Percentiles rank a stretch among this genome's conserved stretches.
These are phyloP conservation scores for Alternaria sp. DNA, from an alignment of 2,329 filamentous ascomycete genomes.

Conservation along the genomic window DNA sequence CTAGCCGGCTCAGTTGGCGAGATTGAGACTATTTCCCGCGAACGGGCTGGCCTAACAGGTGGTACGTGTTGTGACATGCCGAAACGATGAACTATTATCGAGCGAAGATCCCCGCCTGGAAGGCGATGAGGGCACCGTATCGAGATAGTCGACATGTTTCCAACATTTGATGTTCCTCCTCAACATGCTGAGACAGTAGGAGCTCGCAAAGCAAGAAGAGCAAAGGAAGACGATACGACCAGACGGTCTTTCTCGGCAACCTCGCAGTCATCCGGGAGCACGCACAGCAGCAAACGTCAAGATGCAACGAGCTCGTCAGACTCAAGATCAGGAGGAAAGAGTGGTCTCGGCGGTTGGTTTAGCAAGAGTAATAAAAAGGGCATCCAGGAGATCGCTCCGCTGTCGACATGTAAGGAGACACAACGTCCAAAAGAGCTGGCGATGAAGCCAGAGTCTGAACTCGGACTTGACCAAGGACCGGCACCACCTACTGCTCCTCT, in stretches of 20 bases:
- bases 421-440: not conserved
- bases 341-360: conserved; percentile 25
- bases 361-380: conserved; percentile 29
- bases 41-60: not conserved
- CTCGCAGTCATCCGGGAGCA: conserved; percentile 32
- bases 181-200: conserved; percentile 35
- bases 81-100: conserved; percentile 9
- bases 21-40: not conserved
- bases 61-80: not conserved
- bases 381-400: conserved; percentile 31
- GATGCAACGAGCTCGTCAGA: conserved; percentile 1
- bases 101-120: conserved; percentile 6
- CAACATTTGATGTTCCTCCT: conserved; percentile 35
- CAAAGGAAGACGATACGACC: conserved; percentile 25
- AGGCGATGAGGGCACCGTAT: conserved; percentile 1
- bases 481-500: conserved; percentile 21
- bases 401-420: conserved; percentile 19
- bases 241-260: conserved; percentile 27
- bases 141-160: conserved; percentile 28
- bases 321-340: conserved; percentile 20
- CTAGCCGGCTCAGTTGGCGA: conserved; percentile 1
- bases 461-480: conserved; percentile 11
- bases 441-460: conserved; percentile 4
- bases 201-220: conserved; percentile 31
- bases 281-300: conserved; percentile 15